phyloP scores from a whole-genome alignment of 768 basidiomycete genomes.

The Boletus sp. region DNA sequence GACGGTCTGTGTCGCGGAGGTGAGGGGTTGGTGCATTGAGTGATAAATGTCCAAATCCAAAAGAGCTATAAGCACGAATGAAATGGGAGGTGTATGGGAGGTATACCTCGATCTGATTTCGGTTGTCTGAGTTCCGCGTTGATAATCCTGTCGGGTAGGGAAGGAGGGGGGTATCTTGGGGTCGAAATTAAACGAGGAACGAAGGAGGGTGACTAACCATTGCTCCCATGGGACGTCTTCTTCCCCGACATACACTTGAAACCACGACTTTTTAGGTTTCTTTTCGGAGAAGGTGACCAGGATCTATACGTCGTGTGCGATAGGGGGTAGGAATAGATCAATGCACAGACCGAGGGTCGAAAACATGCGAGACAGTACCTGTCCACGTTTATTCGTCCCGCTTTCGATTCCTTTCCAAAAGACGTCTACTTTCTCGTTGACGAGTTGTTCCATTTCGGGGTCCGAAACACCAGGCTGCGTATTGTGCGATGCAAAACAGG shows the following conservation, averaged over 20 bases:
- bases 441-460: constrained; percentile 63
- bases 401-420: constrained; percentile 80
- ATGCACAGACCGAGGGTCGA: too few species aligned
- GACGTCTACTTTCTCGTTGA: constrained; percentile 72
- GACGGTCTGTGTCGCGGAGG: constrained; percentile 37
- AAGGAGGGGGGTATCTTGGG: not conserved
- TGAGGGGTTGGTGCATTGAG: not conserved
- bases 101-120: constrained; percentile 57
- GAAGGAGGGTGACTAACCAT: constrained; percentile 48
- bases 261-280: constrained; percentile 76
- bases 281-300: constrained; percentile 76
- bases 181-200: not conserved
- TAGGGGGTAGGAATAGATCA: not conserved
- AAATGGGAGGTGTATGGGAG: not conserved
- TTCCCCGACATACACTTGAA: constrained; percentile 65
- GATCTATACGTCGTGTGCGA: constrained; percentile 38
- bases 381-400: constrained; percentile 59
- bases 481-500: not conserved
- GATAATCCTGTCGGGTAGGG: constrained; percentile 53
- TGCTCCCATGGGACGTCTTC: constrained; percentile 89
- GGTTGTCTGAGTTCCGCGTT: constrained; percentile 79
- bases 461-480: constrained; percentile 76
- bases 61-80: not conserved
- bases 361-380: constrained; percentile 40
- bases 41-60: not conserved